phyloP scores from a whole-genome alignment of 352 stramenopile genomes.

The Globisporangium emineosum region DNA sequence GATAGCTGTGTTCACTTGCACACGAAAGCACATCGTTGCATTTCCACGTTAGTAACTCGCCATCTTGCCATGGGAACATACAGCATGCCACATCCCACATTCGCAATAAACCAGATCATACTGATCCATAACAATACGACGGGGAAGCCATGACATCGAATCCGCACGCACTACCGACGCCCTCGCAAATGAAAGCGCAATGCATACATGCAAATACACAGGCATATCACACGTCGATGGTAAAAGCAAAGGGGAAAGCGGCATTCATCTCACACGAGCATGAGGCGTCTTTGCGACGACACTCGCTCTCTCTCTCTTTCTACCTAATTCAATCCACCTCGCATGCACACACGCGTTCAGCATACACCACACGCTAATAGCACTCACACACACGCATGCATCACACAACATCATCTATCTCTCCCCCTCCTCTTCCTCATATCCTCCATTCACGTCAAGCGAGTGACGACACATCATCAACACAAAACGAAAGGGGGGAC shows the following conservation, averaged over 20 bases:
- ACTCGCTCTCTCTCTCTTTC: background rate
- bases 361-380: background rate
- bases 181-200: background rate
- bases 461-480: constrained; percentile 14
- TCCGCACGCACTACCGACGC: background rate
- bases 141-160: background rate
- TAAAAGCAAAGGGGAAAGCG: background rate
- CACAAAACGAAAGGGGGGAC: background rate
- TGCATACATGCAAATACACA: background rate
- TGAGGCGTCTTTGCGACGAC: background rate
- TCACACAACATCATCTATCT: background rate
- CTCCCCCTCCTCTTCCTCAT: background rate
- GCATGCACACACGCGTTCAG: background rate
- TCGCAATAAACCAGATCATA: background rate
- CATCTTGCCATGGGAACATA: background rate
- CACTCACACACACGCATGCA: background rate
- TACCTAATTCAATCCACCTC: background rate
- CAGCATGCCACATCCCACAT: background rate
- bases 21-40: constrained; percentile 4
- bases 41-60: background rate
- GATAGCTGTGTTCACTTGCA: constrained; percentile 8
- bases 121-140: background rate
- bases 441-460: background rate
- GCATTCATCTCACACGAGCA: background rate
- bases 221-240: background rate